Conservation (phyloP, 306 rosid genomes). For the Lagenaria siceraria region DNA sequence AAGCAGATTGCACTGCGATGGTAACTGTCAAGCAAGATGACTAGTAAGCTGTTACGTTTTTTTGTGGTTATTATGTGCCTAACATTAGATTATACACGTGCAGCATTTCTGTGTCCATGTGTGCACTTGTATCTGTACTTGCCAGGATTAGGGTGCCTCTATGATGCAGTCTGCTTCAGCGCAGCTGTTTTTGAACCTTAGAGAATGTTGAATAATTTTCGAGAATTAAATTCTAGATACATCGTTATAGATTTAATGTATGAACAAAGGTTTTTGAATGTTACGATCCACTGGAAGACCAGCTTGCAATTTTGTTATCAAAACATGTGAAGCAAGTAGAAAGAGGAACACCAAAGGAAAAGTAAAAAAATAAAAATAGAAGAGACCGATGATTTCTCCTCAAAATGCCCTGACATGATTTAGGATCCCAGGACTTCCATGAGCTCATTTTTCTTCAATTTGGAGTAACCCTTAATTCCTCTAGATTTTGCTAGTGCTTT, state of each 20-base stretch:
- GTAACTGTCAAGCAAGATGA: background rate
- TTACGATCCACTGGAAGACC: background rate
- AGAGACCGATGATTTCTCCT: background rate
- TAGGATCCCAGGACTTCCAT: constrained; percentile 17
- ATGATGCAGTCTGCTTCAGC: background rate
- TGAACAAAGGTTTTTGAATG: background rate
- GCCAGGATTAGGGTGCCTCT: background rate
- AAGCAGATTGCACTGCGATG: background rate
- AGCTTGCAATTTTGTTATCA: background rate
- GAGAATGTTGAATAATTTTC: background rate
- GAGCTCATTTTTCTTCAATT: constrained; percentile 44
- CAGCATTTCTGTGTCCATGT: background rate
- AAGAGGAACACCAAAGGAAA: background rate
- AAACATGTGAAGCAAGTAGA: background rate
- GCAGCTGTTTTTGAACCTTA: background rate
- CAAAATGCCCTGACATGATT: background rate
- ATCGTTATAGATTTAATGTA: background rate
- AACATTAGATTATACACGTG: background rate
- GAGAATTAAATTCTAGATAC: background rate
- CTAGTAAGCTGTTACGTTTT: background rate
- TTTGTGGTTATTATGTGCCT: background rate
- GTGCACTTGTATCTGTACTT: background rate
- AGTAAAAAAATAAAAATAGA: too few relatives aligned
- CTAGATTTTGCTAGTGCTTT: constrained; percentile 48
- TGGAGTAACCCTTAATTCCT: constrained; percentile 49